Evolutionary conservation across 805 yeast genomes (phyloP), one percentile per base, ranked within the genome.

Genomic region (Schwanniomyces occidentalis): DNA sequence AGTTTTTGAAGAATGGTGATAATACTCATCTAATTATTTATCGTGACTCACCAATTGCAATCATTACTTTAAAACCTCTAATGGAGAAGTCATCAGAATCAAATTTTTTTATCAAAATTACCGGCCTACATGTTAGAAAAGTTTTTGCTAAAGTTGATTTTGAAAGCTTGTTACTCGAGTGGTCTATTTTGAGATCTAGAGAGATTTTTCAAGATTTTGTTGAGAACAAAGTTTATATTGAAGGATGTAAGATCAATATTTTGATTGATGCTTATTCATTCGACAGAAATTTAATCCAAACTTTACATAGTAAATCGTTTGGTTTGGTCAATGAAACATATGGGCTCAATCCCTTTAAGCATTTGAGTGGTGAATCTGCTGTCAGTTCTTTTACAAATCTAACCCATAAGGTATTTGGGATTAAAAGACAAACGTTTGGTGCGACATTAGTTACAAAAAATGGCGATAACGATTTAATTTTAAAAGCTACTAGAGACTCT

Each of bases 11-110:
- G 42, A 48, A 47, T 14, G 73, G 74, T 14, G 63, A 68, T 10
- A 75, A 80, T 45, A 67, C 87, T 1, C 75, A 73, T 32, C 50
- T 81, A 24, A 68, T 83, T 17, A 53, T 75, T 12, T 85, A 84
- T 61, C 75, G 90, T 51, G 75, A 75, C n/a, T 65, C 80, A 1
- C 90, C 93, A 12, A 79, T 85, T 51, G 88, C 89, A 0, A 63
- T 80, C 23, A 64, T 74, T 19, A 70, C 81, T 0, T 63, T 73
- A 28, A 69, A 66, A 27, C 65, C 71, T n/a, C 46, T 58, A 40
- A 41, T 49, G 5, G 65, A 69, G 7, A 49, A 68, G 31, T 61
- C 73, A 0, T 56, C 69, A 6, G 58, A 60, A 16, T 60, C 65
- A 10, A 58, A 67, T 17, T 69, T 74, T 42, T 69, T 68, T 14